phyloP scores from a whole-genome alignment of 2,329 filamentous ascomycete species.

The Ceratocystiopsis sp. region DNA sequence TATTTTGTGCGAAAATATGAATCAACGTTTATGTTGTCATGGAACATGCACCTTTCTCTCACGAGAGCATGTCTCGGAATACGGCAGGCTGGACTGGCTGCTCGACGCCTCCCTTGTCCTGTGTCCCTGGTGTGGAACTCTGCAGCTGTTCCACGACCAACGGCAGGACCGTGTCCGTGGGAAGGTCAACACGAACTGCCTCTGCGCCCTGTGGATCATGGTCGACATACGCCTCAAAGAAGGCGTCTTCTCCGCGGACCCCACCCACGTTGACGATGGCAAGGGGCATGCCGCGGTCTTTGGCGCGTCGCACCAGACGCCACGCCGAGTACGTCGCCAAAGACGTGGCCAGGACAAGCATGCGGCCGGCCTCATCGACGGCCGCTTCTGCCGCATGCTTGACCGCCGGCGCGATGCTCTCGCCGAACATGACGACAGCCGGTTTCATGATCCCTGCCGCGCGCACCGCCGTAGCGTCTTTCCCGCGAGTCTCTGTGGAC shows the following conservation, averaged over 20 bases:
- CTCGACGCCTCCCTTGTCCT: constrained; percentile 3
- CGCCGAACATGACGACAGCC: constrained; percentile 91
- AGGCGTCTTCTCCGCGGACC: constrained; percentile 58
- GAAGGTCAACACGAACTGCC: constrained; percentile 39
- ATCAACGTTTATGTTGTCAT: too few relatives aligned
- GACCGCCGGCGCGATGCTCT: constrained; percentile 54
- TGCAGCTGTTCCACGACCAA: constrained; percentile 35
- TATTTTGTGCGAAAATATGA: too few relatives aligned
- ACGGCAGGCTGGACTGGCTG: constrained; percentile 17
- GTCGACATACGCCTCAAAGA: constrained; percentile 35
- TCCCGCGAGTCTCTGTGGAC: constrained; percentile 17
- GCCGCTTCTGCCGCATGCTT: constrained; percentile 65
- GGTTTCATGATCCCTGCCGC: constrained; percentile 77
- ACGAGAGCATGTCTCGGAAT: constrained; percentile 47
- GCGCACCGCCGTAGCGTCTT: not conserved
- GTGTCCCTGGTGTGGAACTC: constrained; percentile 11
- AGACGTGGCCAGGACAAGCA: constrained; percentile 75
- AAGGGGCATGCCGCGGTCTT: constrained; percentile 68
- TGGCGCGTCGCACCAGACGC: constrained; percentile 70
- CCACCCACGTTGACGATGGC: constrained; percentile 80
- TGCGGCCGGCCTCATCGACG: constrained; percentile 55
- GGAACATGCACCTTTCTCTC: not conserved
- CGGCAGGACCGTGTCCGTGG: constrained; percentile 41
- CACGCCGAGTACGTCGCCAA: constrained; percentile 92
- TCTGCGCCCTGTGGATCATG: constrained; percentile 30